Evolutionary conservation across 2,329 filamentous ascomycete genomes (phyloP).

Genomic region (Biscogniauxia mediterranea): DNA sequence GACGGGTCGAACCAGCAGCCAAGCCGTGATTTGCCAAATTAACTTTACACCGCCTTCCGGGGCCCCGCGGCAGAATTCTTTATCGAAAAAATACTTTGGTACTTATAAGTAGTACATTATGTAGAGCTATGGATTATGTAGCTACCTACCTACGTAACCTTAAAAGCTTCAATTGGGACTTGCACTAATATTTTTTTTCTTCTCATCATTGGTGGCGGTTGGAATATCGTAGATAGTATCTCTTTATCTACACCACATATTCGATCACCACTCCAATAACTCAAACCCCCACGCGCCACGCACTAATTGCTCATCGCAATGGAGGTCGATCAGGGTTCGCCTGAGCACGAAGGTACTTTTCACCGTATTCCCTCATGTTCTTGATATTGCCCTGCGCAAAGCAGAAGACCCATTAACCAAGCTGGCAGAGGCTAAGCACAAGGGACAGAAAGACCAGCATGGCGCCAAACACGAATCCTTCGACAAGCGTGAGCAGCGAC

Average conservation of each 20-base stretch:
- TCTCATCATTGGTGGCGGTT: not conserved
- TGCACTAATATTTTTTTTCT: not conserved
- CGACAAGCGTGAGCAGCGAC: constrained; percentile 39
- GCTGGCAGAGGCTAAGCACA: constrained; percentile 29
- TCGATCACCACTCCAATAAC: not conserved
- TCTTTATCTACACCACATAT: not conserved
- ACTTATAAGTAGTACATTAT: not conserved
- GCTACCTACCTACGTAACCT: no score
- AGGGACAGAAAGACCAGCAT: constrained; percentile 28
- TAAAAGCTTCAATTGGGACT: not conserved
- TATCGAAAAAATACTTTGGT: no score
- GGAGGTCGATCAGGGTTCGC: constrained; percentile 20
- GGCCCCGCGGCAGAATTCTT: constrained; percentile 12
- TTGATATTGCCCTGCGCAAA: not conserved
- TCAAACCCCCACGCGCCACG: not conserved
- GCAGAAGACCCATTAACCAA: constrained; percentile 9
- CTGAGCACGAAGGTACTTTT: constrained; percentile 23
- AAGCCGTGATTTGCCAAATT: not conserved
- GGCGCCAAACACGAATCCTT: constrained; percentile 27
- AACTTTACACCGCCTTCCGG: constrained; percentile 13
- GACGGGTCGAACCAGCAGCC: not conserved
- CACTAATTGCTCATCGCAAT: constrained; percentile 11
- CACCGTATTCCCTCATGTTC: constrained; percentile 17
- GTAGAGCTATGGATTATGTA: no score
- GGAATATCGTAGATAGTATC: not conserved